These are phyloP conservation scores for Misopates orontium DNA, from an alignment of 257 asterid species.

Conservation along the genomic window DNA sequence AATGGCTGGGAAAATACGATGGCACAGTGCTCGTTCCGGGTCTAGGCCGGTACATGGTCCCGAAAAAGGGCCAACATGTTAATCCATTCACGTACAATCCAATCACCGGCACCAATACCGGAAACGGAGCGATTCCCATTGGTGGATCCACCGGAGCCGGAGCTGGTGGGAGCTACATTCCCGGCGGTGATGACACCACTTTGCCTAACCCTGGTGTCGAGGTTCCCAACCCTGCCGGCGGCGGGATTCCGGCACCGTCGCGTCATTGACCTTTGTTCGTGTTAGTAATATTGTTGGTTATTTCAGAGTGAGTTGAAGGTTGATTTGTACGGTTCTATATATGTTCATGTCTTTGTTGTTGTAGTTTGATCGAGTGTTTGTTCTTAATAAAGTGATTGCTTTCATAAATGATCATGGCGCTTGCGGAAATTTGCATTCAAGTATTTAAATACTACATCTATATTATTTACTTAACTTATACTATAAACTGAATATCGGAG, in stretches of 20 bases:
- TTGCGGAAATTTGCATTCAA: no score
- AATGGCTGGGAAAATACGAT: constrained; percentile 40
- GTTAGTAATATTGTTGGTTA: no score
- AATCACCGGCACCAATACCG: constrained; percentile 54
- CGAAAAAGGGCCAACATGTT: constrained; percentile 35
- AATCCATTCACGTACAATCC: constrained; percentile 60
- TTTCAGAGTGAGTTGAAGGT: no score
- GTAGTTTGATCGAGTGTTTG: no score
- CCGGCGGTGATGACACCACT: constrained; percentile 66
- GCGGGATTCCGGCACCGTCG: constrained; percentile 40
- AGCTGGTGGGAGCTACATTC: constrained; percentile 35
- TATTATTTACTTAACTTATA: no score
- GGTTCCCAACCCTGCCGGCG: constrained; percentile 52
- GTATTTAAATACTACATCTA: no score
- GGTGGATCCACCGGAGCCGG: constrained; percentile 31
- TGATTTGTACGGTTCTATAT: no score
- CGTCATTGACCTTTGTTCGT: constrained; percentile 34
- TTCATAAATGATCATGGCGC: no score
- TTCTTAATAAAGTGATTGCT: no score
- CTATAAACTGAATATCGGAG: no score
- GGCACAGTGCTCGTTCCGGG: constrained; percentile 70
- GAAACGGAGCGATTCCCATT: constrained; percentile 39
- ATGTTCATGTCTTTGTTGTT: no score
- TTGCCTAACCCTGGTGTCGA: constrained; percentile 62
- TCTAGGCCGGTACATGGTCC: constrained; percentile 57